A percentile compares a stretch with the other conserved stretches of the same genome.
Evolutionary conservation across 805 yeast species (phyloP).

Genomic region (Saccharomycopsis sp.): DNA sequence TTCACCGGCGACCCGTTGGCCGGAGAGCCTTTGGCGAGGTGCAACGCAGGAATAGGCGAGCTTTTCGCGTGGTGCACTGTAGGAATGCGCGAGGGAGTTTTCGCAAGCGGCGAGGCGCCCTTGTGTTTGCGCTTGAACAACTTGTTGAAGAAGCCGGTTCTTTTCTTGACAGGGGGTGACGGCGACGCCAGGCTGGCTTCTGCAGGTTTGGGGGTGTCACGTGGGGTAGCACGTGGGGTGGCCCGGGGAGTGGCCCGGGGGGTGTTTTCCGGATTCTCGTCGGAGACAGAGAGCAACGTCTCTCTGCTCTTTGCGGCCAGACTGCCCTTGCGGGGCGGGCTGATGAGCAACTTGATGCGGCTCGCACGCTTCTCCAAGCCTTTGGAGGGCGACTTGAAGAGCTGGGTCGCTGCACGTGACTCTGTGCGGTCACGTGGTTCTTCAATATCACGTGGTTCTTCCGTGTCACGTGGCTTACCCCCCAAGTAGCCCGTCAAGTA

Average conservation of each 20-base stretch:
- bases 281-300: slow-evolving; percentile 11
- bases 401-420: too few relatives aligned
- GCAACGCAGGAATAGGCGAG: neutral
- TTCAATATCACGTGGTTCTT: neutral
- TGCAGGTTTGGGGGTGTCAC: neutral
- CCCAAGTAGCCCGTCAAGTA: slow-evolving; percentile 20
- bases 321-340: too few relatives aligned
- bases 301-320: slow-evolving; percentile 13
- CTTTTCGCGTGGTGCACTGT: neutral
- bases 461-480: neutral
- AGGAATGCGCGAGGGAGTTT: too few relatives aligned
- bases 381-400: neutral
- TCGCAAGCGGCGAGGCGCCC: neutral
- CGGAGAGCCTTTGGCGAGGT: neutral
- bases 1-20: slow-evolving; percentile 9
- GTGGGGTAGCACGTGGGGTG: neutral
- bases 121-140: slow-evolving; percentile 20
- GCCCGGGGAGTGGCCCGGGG: too few relatives aligned
- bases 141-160: slow-evolving; percentile 17
- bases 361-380: slow-evolving; percentile 5
- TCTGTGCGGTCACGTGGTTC: too few relatives aligned
- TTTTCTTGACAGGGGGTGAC: slow-evolving; percentile 7
- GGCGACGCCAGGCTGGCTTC: neutral
- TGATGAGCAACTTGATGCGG: slow-evolving; percentile 15
- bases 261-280: neutral